Evolutionary conservation across 345 rosid species (phyloP).

Genomic region (Arabis hirsuta): DNA sequence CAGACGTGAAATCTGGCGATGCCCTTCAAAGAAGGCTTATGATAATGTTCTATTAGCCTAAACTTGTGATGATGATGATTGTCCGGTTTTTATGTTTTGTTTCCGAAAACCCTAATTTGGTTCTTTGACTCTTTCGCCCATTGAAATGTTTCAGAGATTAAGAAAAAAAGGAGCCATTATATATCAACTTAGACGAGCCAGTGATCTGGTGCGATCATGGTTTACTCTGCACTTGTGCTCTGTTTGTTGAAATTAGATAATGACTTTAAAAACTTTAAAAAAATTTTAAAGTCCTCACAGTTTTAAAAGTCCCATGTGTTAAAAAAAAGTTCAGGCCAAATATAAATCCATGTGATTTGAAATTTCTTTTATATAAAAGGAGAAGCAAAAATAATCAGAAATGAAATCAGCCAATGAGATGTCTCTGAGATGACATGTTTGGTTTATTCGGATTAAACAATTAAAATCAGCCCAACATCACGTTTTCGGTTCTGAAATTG

Average conservation of each 20-base stretch:
- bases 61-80: slow-evolving; percentile 35
- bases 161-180: neutral
- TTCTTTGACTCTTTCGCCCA: slow-evolving; percentile 25
- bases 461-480: too few species aligned
- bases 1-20: slow-evolving; percentile 32
- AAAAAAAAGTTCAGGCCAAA: too few species aligned
- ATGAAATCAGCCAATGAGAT: too few species aligned
- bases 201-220: slow-evolving; percentile 15
- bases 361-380: too few species aligned
- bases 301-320: too few species aligned
- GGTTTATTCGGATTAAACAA: too few species aligned
- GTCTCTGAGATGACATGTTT: too few species aligned
- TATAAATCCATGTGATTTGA: too few species aligned
- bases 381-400: too few species aligned
- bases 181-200: neutral
- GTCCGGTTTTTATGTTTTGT: slow-evolving; percentile 30
- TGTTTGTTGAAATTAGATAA: neutral
- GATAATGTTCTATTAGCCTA: slow-evolving; percentile 23
- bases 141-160: slow-evolving; percentile 34
- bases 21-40: slow-evolving; percentile 38
- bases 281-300: too few species aligned
- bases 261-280: too few species aligned
- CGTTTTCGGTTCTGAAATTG: too few species aligned
- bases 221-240: slow-evolving; percentile 15
- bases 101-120: slow-evolving; percentile 36